Percentiles rank a stretch among this genome's conserved stretches.
Conservation (phyloP, 163 green algal species). For the Scenedesmus sp. region DNA sequence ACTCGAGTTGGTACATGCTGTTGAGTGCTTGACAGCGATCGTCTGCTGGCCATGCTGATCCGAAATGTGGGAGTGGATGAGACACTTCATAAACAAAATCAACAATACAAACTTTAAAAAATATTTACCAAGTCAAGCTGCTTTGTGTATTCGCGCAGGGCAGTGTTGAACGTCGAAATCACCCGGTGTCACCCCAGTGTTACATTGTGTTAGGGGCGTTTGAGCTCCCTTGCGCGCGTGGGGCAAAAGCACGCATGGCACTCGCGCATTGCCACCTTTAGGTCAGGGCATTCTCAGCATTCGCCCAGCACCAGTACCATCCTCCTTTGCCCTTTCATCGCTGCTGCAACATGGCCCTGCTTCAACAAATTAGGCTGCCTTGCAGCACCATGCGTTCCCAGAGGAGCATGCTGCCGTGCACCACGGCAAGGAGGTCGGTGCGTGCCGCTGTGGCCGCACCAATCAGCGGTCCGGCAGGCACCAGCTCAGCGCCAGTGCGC, state of each 20-base stretch:
- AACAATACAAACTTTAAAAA: too few relatives aligned
- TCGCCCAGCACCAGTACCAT: not conserved
- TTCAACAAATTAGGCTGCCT: not conserved
- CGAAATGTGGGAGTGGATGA: too few relatives aligned
- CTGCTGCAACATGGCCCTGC: slow-evolving; percentile 5
- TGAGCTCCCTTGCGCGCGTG: not conserved
- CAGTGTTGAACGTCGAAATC: not conserved
- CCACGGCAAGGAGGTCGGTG: not conserved
- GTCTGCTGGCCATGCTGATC: too few relatives aligned
- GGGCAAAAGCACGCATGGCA: not conserved
- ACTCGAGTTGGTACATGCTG: too few relatives aligned
- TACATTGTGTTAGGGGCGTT: not conserved
- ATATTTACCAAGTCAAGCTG: too few relatives aligned
- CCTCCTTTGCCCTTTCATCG: not conserved
- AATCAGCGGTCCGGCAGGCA: slow-evolving; percentile 4
- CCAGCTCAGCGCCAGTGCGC: slow-evolving; percentile 19
- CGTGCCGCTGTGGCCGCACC: not conserved
- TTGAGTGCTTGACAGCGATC: too few relatives aligned
- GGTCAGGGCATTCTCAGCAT: slow-evolving; percentile 1
- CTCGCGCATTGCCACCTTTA: not conserved
- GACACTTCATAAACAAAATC: too few relatives aligned
- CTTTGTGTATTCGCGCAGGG: too few relatives aligned
- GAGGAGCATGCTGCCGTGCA: not conserved
- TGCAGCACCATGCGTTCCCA: not conserved
- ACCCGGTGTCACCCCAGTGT: not conserved